phyloP scores from a whole-genome alignment of 1,139 yeast genomes.

The Geotrichum reessii region DNA sequence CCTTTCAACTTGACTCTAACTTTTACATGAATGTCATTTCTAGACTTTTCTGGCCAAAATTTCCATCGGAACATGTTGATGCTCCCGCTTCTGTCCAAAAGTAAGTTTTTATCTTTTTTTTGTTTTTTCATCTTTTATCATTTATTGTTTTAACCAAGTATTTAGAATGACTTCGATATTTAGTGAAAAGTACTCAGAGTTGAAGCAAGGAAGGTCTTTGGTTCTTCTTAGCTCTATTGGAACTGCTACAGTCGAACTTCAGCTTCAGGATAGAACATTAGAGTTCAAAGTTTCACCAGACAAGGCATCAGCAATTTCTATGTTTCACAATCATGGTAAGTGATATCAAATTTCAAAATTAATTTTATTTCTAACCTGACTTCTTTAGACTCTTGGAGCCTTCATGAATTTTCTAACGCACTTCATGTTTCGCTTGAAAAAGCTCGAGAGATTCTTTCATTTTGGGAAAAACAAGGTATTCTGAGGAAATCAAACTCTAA shows the following conservation, averaged over 20 bases:
- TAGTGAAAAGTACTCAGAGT: conserved; percentile 43
- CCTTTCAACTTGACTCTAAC: neutral
- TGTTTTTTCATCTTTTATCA: conserved; percentile 34
- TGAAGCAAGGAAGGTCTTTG: conserved; percentile 55
- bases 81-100: conserved; percentile 44
- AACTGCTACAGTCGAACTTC: conserved; percentile 53
- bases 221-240: conserved; percentile 59
- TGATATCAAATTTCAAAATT: neutral
- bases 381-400: conserved; percentile 10
- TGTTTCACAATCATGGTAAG: conserved; percentile 43
- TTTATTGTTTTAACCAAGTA: conserved; percentile 46
- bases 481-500: conserved; percentile 21
- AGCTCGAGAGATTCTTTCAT: conserved; percentile 20
- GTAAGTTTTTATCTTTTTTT: conserved; percentile 2
- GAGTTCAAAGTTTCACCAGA: conserved; percentile 57
- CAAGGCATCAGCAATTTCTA: conserved; percentile 58
- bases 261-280: conserved; percentile 42
- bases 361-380: neutral
- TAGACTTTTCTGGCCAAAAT: conserved; percentile 47
- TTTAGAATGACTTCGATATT: conserved; percentile 39
- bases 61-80: conserved; percentile 40
- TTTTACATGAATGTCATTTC: conserved; percentile 40
- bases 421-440: conserved; percentile 29
- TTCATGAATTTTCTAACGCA: conserved; percentile 20
- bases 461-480: conserved; percentile 15